Base-by-base conservation (phyloP, 768 basidiomycete species). In the Fibroporia radiculosa region DNA sequence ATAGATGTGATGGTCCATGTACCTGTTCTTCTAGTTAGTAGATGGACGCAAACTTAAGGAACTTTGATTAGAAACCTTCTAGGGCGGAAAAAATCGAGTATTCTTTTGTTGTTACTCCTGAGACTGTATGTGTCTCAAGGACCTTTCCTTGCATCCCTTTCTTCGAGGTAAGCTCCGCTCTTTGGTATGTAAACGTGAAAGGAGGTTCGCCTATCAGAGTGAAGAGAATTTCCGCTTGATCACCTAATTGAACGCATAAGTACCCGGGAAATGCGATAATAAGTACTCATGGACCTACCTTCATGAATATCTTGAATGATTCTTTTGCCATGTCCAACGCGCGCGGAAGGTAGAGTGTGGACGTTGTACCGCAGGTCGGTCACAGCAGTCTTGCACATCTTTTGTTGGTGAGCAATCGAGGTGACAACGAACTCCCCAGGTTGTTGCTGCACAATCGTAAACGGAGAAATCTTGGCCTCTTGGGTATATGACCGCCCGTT, bases 1-100 rank as follows among this genome's bases (percentile, higher is more conserved):
- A 98, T 88, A 40, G 86, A 92, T 8, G 89, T 89, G 23, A 98
- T 85, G 8, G 85, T 90, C 88, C 88, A 93, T 16, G 87, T 91
- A 44, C 88, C 88, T 90, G 56, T 35, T 12, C n/a, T 58, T 40
- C 40, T 45, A 39, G 11, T 25, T 12, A 35, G 3, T n/a, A n/a
- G 25, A 41, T 45, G 32, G 22, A 13, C 22, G 22, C 29, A 16
- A 14, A 13, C 23, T 18, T 5, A 13, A 28, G 26, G 16, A 38
- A 16, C 16, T 22, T 6, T 11, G 20, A 44, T 8, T 23, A n/a
- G 70, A 48, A 61, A 77, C 95, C 95, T 73, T 96, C 93, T 35
- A 87, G 62, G 4, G 93, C 88, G 11, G 93, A 93, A 61, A 82
- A 93, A 53, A 98, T 83, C 3, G 91, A 91, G 62, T 97, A 97